Base-by-base conservation (phyloP, 2,329 filamentous ascomycete species). In the Stachybotrys chlorohalonatus region DNA sequence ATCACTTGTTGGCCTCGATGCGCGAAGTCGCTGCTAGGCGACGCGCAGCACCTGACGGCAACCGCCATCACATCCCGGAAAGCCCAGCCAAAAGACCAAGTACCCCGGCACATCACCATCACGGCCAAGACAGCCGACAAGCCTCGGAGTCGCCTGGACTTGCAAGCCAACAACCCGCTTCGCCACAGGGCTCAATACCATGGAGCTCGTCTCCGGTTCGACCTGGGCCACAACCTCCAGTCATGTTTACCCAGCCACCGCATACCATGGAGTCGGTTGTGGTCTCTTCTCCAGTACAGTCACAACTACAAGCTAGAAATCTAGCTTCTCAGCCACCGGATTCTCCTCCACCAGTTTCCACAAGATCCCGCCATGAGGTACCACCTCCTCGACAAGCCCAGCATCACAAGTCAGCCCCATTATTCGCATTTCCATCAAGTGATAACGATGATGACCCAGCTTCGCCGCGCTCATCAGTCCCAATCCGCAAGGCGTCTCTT, bases 391-490 rank as follows among this genome's bases (percentile, higher is more conserved):
- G 16, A 17, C 46, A 7, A 31, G 17, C 32, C 7, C 32, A 31
- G 7, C 7, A 31, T 42, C 50, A 8, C 7, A 48, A 52, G 39
- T 56, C 59, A 55, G 52, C 54, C 48, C 48, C 55, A 52, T 49
- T 16, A 16, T 59, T 55, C 42, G 54, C 57, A 54, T 60, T 47
- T 55, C 62, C 16, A 24, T 24, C 24, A 52, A 63, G 57, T 58
- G 58, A 48, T 51, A 59, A 57, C 30, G 56, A 64, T 8, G 70
- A 73, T 24, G 69, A 73, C 6, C 13, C 36, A 5, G 13, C 13
- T 9, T 42, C 36, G 36, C 36, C 36, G 13, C 36, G 24, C 24
- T 24, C 24, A 24, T 24, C 24, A 24, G 24, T 24, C 24, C 24
- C 24, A 24, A 24, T 24, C 24, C 50, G 11, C 3, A 48, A 52